Evolutionary conservation across 164 flowering plant species (phyloP).

Genomic region (Kingdonia uniflora): DNA sequence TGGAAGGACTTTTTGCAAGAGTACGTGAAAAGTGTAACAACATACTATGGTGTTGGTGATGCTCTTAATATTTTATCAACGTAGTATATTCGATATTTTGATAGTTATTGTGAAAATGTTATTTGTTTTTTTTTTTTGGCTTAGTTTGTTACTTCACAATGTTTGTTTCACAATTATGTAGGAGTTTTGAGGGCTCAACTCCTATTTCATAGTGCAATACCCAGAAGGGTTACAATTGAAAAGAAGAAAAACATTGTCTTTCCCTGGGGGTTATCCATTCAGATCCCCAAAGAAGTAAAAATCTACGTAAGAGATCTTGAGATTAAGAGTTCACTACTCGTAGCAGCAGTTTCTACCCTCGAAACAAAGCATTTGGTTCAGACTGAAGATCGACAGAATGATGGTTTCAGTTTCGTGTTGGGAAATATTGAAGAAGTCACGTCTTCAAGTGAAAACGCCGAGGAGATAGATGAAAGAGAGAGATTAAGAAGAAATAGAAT

Average conservation of each 20-base stretch:
- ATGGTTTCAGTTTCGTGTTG: slow-evolving; percentile 8
- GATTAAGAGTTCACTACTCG: slow-evolving; percentile 14
- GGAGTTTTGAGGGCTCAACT: slow-evolving; percentile 24
- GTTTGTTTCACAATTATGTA: slow-evolving; percentile 31
- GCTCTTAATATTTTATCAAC: no score
- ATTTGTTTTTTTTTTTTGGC: slow-evolving; percentile 6
- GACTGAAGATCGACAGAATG: slow-evolving; percentile 16
- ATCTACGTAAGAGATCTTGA: slow-evolving; percentile 13
- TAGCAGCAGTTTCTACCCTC: slow-evolving; percentile 59
- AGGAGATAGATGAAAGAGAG: slow-evolving; percentile 51
- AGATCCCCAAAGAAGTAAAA: slow-evolving; percentile 18
- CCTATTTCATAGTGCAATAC: slow-evolving; percentile 14
- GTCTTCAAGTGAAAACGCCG: slow-evolving; percentile 23
- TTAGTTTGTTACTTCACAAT: slow-evolving; percentile 55
- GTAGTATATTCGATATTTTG: no score
- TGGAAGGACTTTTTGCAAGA: no score
- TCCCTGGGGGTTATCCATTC: slow-evolving; percentile 7
- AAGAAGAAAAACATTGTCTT: slow-evolving; percentile 22
- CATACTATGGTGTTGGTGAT: no score
- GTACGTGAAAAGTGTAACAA: no score
- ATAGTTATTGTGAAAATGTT: background rate
- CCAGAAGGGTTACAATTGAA: slow-evolving; percentile 16
- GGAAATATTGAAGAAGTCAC: slow-evolving; percentile 10
- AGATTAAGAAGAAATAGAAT: slow-evolving; percentile 67
- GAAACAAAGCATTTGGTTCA: slow-evolving; percentile 29